Conservation (phyloP, 177 flowering plant species). For the Vitis hybrid region DNA sequence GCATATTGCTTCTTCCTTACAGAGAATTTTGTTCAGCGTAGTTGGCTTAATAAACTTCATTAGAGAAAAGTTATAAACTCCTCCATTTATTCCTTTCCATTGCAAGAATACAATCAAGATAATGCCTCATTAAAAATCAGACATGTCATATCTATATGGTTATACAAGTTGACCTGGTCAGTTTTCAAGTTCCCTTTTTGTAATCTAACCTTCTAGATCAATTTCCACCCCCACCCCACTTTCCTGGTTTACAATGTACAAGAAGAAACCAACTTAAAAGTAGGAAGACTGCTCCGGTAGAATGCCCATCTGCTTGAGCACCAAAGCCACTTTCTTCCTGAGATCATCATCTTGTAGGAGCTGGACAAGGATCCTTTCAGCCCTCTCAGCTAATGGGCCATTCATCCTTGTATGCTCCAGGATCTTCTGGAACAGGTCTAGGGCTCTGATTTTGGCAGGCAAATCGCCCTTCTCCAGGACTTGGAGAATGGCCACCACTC, state of each 20-base stretch:
- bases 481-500: conserved; percentile 29
- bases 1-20: no score
- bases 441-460: conserved; percentile 34
- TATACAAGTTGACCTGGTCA: conserved; percentile 6
- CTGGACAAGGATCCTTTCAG: conserved; percentile 35
- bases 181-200: not conserved
- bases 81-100: no score
- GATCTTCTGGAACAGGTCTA: conserved; percentile 36
- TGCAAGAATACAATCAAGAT: no score
- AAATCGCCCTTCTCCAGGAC: conserved; percentile 36
- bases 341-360: conserved; percentile 36
- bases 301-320: conserved; percentile 37
- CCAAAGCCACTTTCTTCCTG: conserved; percentile 37
- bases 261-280: conserved; percentile 20
- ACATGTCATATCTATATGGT: no score
- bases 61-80: no score
- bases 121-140: no score
- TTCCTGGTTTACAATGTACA: not conserved
- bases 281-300: conserved; percentile 45
- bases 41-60: no score
- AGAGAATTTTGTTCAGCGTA: no score
- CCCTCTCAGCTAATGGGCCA: conserved; percentile 13
- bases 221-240: not conserved
- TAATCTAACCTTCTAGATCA: no score
- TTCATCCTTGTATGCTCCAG: conserved; percentile 13